These are phyloP conservation scores for Closterium sp. DNA, from an alignment of 139 green algal species.

Conservation along the genomic window DNA sequence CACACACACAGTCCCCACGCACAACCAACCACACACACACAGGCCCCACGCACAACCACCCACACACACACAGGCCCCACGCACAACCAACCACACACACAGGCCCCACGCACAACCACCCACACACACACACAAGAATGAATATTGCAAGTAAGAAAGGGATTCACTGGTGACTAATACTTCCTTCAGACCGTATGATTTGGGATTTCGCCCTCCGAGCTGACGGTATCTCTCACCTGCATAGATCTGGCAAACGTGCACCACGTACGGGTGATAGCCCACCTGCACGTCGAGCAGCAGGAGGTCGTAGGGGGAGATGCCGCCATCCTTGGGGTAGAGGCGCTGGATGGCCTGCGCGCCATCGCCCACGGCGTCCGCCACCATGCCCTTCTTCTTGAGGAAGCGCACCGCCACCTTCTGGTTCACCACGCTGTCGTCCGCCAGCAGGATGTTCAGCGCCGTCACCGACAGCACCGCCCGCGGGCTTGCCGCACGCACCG, in stretches of 20 bases:
- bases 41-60: too few species aligned
- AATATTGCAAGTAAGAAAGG: too few species aligned
- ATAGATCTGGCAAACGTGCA: too few species aligned
- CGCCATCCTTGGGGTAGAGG: background rate
- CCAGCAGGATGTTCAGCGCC: conserved; percentile 28
- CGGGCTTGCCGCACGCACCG: background rate
- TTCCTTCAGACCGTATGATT: background rate
- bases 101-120: too few species aligned
- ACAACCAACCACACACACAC: too few species aligned
- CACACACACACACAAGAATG: background rate
- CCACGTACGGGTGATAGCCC: too few species aligned
- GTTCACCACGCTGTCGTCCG: conserved; percentile 49
- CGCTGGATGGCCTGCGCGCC: conserved; percentile 27
- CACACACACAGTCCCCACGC: too few species aligned
- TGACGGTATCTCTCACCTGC: too few species aligned
- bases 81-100: too few species aligned
- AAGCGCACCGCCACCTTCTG: conserved; percentile 19
- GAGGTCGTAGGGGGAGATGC: conserved; percentile 19
- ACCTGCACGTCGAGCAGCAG: conserved; percentile 29
- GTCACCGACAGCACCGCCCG: background rate
- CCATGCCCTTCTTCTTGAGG: conserved; percentile 18
- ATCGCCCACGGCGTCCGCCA: conserved; percentile 23
- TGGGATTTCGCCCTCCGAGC: too few species aligned
- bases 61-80: too few species aligned
- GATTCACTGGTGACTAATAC: background rate